phyloP scores from a whole-genome alignment of 2,329 filamentous ascomycete species.

The Alternaria sp. region DNA sequence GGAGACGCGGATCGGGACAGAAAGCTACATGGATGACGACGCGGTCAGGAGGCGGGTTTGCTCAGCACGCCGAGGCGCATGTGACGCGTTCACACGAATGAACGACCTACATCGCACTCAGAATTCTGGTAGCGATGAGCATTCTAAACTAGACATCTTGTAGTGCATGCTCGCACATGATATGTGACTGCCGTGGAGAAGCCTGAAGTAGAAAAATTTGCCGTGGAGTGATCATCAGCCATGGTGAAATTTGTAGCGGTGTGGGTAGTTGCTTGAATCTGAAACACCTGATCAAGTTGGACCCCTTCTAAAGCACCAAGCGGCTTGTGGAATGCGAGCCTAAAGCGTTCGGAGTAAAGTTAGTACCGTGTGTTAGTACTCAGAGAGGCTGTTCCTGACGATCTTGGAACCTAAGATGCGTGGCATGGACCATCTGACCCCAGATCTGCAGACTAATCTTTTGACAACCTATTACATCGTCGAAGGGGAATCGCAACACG shows the following conservation, averaged over 20 bases:
- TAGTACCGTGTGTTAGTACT: not conserved
- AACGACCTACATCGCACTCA: not conserved
- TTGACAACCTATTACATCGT: constrained; percentile 5
- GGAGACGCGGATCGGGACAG: not conserved
- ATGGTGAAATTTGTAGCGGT: not conserved
- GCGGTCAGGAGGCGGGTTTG: not conserved
- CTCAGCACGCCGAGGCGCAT: constrained; percentile 1
- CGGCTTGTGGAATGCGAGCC: constrained; percentile 11
- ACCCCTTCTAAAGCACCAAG: constrained; percentile 5
- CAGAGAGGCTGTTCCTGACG: not conserved
- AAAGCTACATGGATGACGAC: not conserved
- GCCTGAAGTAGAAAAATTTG: not conserved
- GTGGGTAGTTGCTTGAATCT: not conserved
- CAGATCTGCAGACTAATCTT: constrained; percentile 3
- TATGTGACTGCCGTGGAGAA: not conserved
- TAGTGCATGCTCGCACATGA: not conserved
- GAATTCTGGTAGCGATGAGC: not conserved
- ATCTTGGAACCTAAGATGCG: not conserved
- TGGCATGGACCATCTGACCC: not conserved
- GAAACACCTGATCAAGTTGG: constrained; percentile 16
- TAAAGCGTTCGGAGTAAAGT: constrained; percentile 4
- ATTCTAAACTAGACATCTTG: not conserved
- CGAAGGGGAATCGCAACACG: not conserved
- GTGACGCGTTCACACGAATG: not conserved
- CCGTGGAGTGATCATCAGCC: not conserved